Conservation (phyloP, 805 yeast genomes). For the Monosporozyma servazzii region DNA sequence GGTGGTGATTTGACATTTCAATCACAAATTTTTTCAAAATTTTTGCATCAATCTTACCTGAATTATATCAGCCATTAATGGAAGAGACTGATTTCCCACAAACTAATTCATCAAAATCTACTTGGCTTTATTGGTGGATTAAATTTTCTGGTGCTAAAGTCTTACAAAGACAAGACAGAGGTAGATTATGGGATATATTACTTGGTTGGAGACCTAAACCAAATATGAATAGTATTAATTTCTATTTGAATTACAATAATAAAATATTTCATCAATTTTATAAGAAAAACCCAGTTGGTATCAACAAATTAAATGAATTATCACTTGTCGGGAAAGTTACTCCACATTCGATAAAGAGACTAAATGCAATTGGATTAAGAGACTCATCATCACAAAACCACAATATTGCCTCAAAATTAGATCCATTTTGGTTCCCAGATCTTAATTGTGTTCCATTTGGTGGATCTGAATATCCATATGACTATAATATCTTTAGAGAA, state of each 20-base stretch:
- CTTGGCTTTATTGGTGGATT: constrained; percentile 94
- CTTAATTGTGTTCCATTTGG: constrained; percentile 23
- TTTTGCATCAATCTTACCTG: constrained; percentile 60
- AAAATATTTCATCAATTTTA: constrained; percentile 24
- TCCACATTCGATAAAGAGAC: neutral
- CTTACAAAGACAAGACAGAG: constrained; percentile 72
- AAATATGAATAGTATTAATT: constrained; percentile 22
- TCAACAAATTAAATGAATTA: constrained; percentile 1
- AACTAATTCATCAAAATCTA: constrained; percentile 48
- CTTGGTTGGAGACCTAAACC: constrained; percentile 62
- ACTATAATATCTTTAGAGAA: constrained; percentile 25
- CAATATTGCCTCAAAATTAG: constrained; percentile 9
- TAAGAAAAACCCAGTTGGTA: constrained; percentile 3
- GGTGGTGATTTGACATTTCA: constrained; percentile 29
- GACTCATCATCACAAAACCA: neutral
- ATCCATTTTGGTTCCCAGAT: constrained; percentile 33
- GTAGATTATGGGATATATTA: constrained; percentile 80
- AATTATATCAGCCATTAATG: constrained; percentile 60
- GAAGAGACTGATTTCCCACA: constrained; percentile 66
- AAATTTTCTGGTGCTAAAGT: constrained; percentile 84
- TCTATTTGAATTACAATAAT: constrained; percentile 29
- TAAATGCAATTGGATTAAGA: constrained; percentile 5
- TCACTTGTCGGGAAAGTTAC: constrained; percentile 12
- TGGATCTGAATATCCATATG: constrained; percentile 16
- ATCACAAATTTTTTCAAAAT: constrained; percentile 44